Evolutionary conservation across 805 yeast species (phyloP).

Genomic region (Candida bentonensis): DNA sequence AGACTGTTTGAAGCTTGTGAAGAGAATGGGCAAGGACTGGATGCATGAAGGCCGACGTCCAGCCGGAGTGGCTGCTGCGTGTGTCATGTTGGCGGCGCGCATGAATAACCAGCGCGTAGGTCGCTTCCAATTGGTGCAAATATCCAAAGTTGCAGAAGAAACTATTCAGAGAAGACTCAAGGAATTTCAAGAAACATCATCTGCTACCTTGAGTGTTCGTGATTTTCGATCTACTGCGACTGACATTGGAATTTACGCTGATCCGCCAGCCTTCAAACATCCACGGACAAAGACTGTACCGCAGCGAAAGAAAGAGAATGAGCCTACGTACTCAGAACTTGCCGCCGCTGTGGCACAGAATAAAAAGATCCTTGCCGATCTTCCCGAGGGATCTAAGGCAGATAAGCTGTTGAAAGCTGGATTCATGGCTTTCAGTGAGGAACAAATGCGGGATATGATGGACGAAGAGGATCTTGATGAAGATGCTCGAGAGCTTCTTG

Average conservation of each 20-base stretch:
- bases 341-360: conserved; percentile 8
- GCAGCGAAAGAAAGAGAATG: conserved; percentile 20
- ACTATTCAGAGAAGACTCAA: conserved; percentile 82
- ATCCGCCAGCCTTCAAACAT: conserved; percentile 73
- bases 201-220: conserved; percentile 59
- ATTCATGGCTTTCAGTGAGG: conserved; percentile 12
- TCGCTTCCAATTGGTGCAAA: conserved; percentile 86
- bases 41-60: conserved; percentile 94
- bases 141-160: conserved; percentile 89
- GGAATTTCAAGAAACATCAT: conserved; percentile 68
- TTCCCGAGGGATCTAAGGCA: conserved; percentile 13
- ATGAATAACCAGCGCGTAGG: conserved; percentile 92
- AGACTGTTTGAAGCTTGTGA: conserved; percentile 80
- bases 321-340: conserved; percentile 5
- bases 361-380: conserved; percentile 9
- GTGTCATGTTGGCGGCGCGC: conserved; percentile 81
- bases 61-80: conserved; percentile 97
- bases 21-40: conserved; percentile 91
- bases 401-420: conserved; percentile 12
- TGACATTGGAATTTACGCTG: conserved; percentile 29
- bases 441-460: conserved; percentile 9
- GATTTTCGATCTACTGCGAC: conserved; percentile 45
- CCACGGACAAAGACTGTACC: conserved; percentile 40
- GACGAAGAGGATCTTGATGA: conserved; percentile 18
- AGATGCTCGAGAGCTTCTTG: conserved; percentile 10